These are phyloP conservation scores for Crithidia bombi DNA, from an alignment of 208 protist species.

Conservation along the genomic window DNA sequence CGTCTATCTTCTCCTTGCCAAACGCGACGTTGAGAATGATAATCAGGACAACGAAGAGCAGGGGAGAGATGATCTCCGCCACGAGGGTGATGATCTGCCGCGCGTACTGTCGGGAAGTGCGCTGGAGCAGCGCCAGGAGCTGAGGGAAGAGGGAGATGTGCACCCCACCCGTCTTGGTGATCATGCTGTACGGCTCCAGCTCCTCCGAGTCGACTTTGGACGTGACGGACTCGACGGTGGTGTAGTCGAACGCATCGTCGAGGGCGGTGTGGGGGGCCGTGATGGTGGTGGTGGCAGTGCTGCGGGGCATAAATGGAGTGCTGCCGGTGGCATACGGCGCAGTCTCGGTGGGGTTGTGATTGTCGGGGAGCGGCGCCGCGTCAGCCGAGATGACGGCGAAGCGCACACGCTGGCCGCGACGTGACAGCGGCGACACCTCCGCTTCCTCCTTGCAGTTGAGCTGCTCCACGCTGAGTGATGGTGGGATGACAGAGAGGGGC, in stretches of 20 bases:
- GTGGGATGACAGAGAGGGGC: neutral
- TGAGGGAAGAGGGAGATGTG: constrained; percentile 24
- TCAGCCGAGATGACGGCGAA: constrained; percentile 7
- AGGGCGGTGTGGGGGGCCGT: neutral
- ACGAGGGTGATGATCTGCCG: constrained; percentile 33
- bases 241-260: neutral
- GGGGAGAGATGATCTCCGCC: constrained; percentile 46
- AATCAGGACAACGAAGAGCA: constrained; percentile 54
- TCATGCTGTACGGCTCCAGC: constrained; percentile 34
- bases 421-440: neutral
- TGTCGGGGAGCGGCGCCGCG: neutral
- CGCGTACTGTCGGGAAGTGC: constrained; percentile 40
- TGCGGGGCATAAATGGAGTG: neutral
- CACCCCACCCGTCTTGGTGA: constrained; percentile 17
- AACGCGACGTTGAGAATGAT: constrained; percentile 49
- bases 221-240: neutral
- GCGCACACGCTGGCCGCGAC: constrained; percentile 5
- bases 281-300: neutral
- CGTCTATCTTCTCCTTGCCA: constrained; percentile 29
- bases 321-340: neutral
- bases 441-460: neutral
- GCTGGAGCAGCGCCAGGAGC: constrained; percentile 44
- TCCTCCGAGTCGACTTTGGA: neutral
- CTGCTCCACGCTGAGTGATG: constrained; percentile 7
- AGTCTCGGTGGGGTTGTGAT: neutral